phyloP scores from a whole-genome alignment of 176 grass and related monocot genomes.

The Paspalum vaginatum region DNA sequence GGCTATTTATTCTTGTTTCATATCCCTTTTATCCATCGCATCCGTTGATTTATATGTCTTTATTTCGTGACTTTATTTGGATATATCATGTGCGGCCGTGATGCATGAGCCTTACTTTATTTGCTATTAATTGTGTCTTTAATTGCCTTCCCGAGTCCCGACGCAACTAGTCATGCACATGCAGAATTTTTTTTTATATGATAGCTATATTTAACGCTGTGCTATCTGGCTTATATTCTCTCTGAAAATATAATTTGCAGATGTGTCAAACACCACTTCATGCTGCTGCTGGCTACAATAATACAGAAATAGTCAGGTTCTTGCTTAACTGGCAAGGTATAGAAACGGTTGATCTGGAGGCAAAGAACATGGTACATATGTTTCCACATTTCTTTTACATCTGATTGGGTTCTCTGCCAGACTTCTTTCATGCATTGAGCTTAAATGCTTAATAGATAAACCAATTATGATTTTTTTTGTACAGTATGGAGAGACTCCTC shows the following conservation, averaged over 20 bases:
- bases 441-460: constrained; percentile 34
- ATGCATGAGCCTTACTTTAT: background rate
- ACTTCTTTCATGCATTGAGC: constrained; percentile 13
- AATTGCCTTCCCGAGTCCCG: background rate
- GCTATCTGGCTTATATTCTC: constrained; percentile 14
- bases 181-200: background rate
- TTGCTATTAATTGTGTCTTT: background rate
- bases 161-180: constrained; percentile 11
- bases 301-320: constrained; percentile 70
- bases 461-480: constrained; percentile 23
- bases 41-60: constrained; percentile 19
- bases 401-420: constrained; percentile 15
- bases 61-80: background rate
- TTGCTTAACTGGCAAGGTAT: constrained; percentile 69
- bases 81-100: constrained; percentile 26
- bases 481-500: constrained; percentile 96
- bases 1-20: background rate
- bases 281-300: constrained; percentile 78
- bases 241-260: constrained; percentile 50
- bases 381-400: constrained; percentile 31
- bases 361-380: constrained; percentile 84
- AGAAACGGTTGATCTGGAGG: constrained; percentile 71
- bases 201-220: background rate
- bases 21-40: background rate
- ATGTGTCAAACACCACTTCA: constrained; percentile 96